Percentiles rank a stretch among this genome's conserved stretches.
Evolutionary conservation across 2,329 filamentous ascomycete species (phyloP).

Genomic region (Metarhizium humberi): DNA sequence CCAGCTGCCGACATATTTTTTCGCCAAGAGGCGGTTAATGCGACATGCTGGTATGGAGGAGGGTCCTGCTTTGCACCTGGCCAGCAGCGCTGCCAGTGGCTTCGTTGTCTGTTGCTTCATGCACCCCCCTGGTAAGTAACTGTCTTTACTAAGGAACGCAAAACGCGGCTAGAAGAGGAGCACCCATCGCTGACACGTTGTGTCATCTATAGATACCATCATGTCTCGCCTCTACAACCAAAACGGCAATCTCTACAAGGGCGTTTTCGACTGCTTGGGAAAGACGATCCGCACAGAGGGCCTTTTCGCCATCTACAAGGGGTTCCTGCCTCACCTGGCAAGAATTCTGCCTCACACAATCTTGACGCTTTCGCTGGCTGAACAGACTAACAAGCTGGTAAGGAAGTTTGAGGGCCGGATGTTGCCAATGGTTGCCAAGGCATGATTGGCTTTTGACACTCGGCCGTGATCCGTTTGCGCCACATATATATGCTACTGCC

Average conservation of each 20-base stretch:
- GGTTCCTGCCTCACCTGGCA: constrained; percentile 88
- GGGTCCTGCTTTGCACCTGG: constrained; percentile 77
- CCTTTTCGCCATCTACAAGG: constrained; percentile 90
- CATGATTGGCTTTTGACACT: background rate
- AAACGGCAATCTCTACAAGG: constrained; percentile 90
- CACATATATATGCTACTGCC: background rate
- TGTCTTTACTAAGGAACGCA: background rate
- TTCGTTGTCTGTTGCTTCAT: constrained; percentile 97
- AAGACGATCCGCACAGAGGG: constrained; percentile 92
- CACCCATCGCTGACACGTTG: constrained; percentile 5
- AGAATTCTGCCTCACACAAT: constrained; percentile 94
- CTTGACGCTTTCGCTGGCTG: constrained; percentile 82
- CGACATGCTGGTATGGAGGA: constrained; percentile 84
- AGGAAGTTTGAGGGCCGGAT: constrained; percentile 60
- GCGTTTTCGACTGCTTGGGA: constrained; percentile 82
- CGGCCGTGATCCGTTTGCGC: background rate
- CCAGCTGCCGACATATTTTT: constrained; percentile 95
- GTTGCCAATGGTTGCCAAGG: constrained; percentile 30
- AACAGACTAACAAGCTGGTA: constrained; percentile 94
- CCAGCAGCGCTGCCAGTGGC: constrained; percentile 80
- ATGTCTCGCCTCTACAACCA: constrained; percentile 99
- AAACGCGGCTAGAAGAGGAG: background rate
- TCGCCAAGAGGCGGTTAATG: constrained; percentile 80
- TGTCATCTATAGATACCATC: constrained; percentile 61
- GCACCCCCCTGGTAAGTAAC: constrained; percentile 75